Conservation (phyloP, 352 stramenopile species). For the Thalassiosira livingstoniorum region DNA sequence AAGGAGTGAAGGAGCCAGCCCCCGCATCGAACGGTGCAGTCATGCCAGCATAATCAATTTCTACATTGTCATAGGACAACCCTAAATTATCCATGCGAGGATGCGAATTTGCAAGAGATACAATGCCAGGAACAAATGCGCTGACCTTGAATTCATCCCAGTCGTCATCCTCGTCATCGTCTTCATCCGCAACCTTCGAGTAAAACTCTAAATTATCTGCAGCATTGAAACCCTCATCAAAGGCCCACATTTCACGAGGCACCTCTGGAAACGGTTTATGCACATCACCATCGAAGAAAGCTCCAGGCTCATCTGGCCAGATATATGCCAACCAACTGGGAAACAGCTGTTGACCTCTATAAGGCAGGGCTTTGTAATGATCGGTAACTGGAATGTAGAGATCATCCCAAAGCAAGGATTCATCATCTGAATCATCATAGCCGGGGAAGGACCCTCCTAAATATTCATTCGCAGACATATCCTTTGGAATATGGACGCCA, state of each 20-base stretch:
- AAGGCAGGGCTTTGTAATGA: conserved; percentile 57
- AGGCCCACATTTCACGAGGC: conserved; percentile 10
- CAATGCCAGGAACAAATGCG: conserved; percentile 59
- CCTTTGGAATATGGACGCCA: conserved; percentile 36
- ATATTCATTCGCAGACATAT: conserved; percentile 23
- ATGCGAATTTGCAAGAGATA: conserved; percentile 68
- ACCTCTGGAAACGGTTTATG: conserved; percentile 26
- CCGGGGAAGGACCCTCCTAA: conserved; percentile 30
- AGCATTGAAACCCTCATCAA: conserved; percentile 31
- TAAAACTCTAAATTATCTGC: conserved; percentile 44
- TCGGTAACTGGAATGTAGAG: conserved; percentile 60
- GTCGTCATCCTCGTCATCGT: background rate
- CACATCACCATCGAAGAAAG: conserved; percentile 21
- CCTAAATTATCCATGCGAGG: conserved; percentile 41
- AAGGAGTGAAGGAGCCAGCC: conserved; percentile 43
- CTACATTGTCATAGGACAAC: conserved; percentile 11
- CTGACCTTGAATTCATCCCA: conserved; percentile 13
- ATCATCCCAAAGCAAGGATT: conserved; percentile 44
- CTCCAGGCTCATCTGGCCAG: conserved; percentile 26
- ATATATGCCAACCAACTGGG: conserved; percentile 60
- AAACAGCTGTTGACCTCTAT: conserved; percentile 54
- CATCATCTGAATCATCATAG: conserved; percentile 3
- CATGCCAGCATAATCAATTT: conserved; percentile 23
- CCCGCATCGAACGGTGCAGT: conserved; percentile 45
- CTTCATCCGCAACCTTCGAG: conserved; percentile 18